Evolutionary conservation across 192 early-diverging fungal species (phyloP).

Genomic region (Glomus cerebriforme): DNA sequence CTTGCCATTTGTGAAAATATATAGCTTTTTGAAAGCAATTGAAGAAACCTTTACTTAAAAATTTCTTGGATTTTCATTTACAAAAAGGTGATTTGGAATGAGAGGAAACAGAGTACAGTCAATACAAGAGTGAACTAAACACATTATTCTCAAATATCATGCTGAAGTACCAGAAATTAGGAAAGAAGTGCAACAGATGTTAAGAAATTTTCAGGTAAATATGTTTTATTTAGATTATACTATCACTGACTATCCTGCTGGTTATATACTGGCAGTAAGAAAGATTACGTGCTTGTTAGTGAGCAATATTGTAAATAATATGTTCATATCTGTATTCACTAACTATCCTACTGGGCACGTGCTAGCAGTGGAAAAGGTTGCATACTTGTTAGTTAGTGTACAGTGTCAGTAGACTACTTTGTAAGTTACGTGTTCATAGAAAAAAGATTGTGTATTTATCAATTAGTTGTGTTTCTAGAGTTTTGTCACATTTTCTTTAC

Average conservation of each 20-base stretch:
- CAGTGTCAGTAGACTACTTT: no score
- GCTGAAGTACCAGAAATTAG: conserved; percentile 9
- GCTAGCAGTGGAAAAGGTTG: no score
- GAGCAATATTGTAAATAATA: no score
- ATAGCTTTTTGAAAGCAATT: not conserved
- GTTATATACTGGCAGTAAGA: no score
- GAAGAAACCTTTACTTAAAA: conserved; percentile 20
- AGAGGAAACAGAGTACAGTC: not conserved
- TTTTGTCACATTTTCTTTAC: not conserved
- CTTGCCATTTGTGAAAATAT: not conserved
- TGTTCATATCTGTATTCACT: no score
- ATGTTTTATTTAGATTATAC: not conserved
- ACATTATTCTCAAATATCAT: conserved; percentile 11
- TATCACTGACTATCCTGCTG: not conserved
- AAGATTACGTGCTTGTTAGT: not conserved
- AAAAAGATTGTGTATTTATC: no score
- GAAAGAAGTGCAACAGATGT: not conserved
- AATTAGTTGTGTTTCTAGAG: not conserved
- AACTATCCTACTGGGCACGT: no score
- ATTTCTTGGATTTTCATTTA: conserved; percentile 22
- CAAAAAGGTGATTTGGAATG: not conserved
- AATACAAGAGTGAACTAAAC: conserved; percentile 18
- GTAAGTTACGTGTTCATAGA: no score
- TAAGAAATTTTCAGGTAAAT: conserved; percentile 18
- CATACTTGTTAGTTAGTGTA: no score